Conservation (phyloP, 257 asterid species). For the Solanum bulbocastanum region DNA sequence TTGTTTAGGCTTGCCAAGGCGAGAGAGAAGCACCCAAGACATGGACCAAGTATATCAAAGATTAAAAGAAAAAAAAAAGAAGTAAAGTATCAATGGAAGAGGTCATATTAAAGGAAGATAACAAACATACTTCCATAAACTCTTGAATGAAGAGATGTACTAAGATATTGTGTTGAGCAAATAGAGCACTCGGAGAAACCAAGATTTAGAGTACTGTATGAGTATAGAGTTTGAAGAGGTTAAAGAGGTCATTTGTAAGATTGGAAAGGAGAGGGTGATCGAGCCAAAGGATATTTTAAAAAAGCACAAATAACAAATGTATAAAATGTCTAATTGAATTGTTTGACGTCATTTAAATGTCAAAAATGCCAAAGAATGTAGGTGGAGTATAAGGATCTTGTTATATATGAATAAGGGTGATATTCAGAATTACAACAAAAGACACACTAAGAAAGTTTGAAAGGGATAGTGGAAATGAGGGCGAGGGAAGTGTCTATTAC, state of each 20-base stretch:
- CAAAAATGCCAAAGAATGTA: neutral
- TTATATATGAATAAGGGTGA: neutral
- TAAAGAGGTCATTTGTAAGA: neutral
- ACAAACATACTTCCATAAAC: neutral
- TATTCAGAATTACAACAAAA: too few relatives aligned
- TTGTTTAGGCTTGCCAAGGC: neutral
- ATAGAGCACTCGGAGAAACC: neutral
- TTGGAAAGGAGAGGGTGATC: too few relatives aligned
- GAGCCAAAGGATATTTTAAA: neutral
- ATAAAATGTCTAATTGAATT: too few relatives aligned
- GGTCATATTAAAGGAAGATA: neutral
- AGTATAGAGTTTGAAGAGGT: too few relatives aligned
- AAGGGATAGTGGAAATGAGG: neutral
- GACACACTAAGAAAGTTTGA: neutral
- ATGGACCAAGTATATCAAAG: neutral
- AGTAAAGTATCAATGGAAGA: neutral
- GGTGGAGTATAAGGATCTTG: neutral
- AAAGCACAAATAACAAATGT: neutral
- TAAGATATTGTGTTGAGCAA: neutral
- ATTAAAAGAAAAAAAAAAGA: too few relatives aligned
- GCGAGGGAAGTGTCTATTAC: neutral
- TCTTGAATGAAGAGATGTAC: neutral
- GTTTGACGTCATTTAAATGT: neutral
- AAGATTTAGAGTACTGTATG: neutral
- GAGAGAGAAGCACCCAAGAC: neutral